phyloP scores from a whole-genome alignment of 331 rosid species.

The Dryas integrifolia region DNA sequence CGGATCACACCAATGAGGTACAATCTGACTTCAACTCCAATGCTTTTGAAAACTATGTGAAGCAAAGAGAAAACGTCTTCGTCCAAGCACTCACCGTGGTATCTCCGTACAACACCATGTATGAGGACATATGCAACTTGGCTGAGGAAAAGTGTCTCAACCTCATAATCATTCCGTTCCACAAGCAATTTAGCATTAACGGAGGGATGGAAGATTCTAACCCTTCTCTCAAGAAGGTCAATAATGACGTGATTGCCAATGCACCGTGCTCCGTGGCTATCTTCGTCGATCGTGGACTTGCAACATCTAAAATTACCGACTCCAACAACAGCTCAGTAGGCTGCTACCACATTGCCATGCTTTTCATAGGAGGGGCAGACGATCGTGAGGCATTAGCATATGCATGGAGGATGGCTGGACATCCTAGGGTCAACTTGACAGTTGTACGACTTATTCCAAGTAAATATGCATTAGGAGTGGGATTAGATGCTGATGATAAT shows the following conservation, averaged over 20 bases:
- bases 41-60: conserved; percentile 43
- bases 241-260: conserved; percentile 44
- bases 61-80: conserved; percentile 26
- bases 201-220: conserved; percentile 29
- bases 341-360: conserved; percentile 1
- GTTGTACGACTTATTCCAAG: conserved; percentile 25
- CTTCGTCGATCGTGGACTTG: conserved; percentile 47
- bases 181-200: conserved; percentile 42
- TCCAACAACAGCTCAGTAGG: conserved; percentile 9
- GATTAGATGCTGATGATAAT: background rate
- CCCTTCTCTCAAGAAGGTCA: conserved; percentile 15
- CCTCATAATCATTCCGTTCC: conserved; percentile 55
- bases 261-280: conserved; percentile 60
- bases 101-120: conserved; percentile 60
- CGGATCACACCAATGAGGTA: background rate
- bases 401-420: conserved; percentile 35
- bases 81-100: conserved; percentile 48
- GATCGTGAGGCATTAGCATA: conserved; percentile 53
- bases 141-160: conserved; percentile 59
- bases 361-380: conserved; percentile 56
- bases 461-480: background rate
- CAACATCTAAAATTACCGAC: background rate
- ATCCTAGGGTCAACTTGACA: background rate
- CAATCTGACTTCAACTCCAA: conserved; percentile 42
- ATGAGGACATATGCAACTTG: conserved; percentile 58